These are phyloP conservation scores for Jamesozyma lodderae DNA, from an alignment of 805 yeast genomes.

Conservation along the genomic window DNA sequence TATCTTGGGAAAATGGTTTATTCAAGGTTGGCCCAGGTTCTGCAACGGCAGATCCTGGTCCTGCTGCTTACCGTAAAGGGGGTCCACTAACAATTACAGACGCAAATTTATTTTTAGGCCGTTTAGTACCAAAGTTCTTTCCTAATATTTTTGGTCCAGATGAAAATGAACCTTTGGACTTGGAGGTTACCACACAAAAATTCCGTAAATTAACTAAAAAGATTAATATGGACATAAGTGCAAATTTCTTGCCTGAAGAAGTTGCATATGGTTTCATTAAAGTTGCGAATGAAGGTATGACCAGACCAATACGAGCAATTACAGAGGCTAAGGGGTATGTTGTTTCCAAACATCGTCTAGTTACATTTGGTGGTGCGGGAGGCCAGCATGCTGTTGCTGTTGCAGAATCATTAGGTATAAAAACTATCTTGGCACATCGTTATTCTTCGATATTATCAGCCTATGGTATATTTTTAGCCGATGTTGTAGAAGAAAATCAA, in stretches of 20 bases:
- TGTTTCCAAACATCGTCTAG: constrained; percentile 57
- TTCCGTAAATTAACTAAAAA: constrained; percentile 45
- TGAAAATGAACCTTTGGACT: constrained; percentile 62
- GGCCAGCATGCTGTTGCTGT: constrained; percentile 83
- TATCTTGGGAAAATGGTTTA: constrained; percentile 59
- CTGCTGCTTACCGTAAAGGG: constrained; percentile 76
- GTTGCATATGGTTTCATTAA: constrained; percentile 74
- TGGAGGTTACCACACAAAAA: constrained; percentile 39
- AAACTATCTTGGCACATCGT: constrained; percentile 62
- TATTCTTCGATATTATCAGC: constrained; percentile 81
- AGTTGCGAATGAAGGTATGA: constrained; percentile 84
- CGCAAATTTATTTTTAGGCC: constrained; percentile 66
- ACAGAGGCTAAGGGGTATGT: constrained; percentile 80
- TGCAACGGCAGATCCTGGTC: constrained; percentile 85
- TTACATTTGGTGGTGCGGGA: constrained; percentile 89
- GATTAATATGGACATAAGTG: constrained; percentile 41
- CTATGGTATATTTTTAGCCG: constrained; percentile 81
- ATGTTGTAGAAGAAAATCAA: constrained; percentile 72
- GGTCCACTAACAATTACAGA: constrained; percentile 83
- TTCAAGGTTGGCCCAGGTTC: constrained; percentile 82
- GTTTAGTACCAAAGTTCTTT: constrained; percentile 64
- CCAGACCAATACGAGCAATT: constrained; percentile 76
- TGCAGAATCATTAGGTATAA: constrained; percentile 62
- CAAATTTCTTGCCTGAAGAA: constrained; percentile 45
- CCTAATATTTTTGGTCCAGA: constrained; percentile 79